Base-by-base conservation (phyloP, 345 rosid species). In the Gossypium raimondii region DNA sequence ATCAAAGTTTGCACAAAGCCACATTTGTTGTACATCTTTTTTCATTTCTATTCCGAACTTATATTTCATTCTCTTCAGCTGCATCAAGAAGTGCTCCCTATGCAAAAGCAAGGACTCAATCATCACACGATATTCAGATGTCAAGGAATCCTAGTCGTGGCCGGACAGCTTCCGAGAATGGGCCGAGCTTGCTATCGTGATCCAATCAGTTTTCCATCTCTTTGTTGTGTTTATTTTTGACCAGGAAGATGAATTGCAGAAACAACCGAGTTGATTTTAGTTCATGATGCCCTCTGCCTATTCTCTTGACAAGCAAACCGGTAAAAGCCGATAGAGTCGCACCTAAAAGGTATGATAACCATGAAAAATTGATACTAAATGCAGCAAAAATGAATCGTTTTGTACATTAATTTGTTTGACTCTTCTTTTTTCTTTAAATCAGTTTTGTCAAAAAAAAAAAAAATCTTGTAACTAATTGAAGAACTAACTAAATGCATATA, bases 11-110 rank as follows among this genome's bases (percentile, higher is more conserved):
- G 56, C 62, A 70, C 44, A 43, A 8, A n/a, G 56, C 65, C 63
- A 34, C 11, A 34, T 53, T 38, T n/a, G 7, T 70, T 18, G 5
- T 73, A 0, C 7, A 1, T 34, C 41, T 5, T 17, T 53, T 41
- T 45, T 60, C 22, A 0, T 24, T 25, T 25, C 34, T 18, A 9
- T 27, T 69, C 4, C 1, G 60, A 25, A 22, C 75, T 84, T 56
- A 72, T 70, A 61, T 29, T 58, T 8, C 3, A 51, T 51, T 81
- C 13, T 50, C 63, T 67, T 76, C 44, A 68, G 62, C 92, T 90
- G 98, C 86, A 34, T 34, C 41, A 48, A 89, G 98, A 89, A 97
- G 94, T 56, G 98, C 99, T 64, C 97, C 99, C 5, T 95, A 93
- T 78, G 99, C 98, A n/a, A 95, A 95, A 81, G 83, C 93, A 73